Base-by-base conservation (phyloP, 2,329 filamentous ascomycete species). In the Ophiostoma ips region DNA sequence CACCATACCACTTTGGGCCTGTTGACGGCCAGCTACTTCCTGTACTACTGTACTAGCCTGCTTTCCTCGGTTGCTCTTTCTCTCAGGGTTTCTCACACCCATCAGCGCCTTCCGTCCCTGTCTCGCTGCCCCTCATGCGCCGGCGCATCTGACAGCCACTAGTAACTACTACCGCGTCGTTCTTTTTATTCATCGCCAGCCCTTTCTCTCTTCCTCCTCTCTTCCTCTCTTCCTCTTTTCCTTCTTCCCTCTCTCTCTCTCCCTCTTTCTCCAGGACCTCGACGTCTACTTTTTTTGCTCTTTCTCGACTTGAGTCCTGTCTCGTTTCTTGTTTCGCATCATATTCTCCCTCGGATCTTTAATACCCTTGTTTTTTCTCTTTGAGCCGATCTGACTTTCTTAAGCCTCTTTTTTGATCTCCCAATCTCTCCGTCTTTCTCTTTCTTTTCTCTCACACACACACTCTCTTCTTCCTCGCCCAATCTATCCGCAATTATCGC, bases 1-100 rank as follows among this genome's bases (percentile, higher is more conserved):
- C 54, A 54, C 52, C 44, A 52, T 24, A 35, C 50, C 37, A 38
- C 30, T 50, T 53, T 45, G 12, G 47, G 51, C 38, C 40, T 24
- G 30, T 28, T 28, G 8, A 28, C 24, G 21, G 21, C 40, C 40
- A 30, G 24, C 24, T 21, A 30, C 10, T 31, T 15, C 10, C 31
- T 40, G 31, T 16, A n/a, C 24, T 30, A 33, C 35, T n/a, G 34
- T 10, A 40, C 35, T 50, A 31, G 47, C 46, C 51, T 16, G 35
- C 36, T 50, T 28, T 43, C 36, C 36, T 8, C 34, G 21, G 35
- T 12, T 21, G 35, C 44, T 46, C 49, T 12, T 43, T 43, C 24
- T 30, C 15, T 43, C 24, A 28, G 10, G n/a, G 24, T 24, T 30
- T 43, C 16, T 43, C 15, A 15, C 24, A 12, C 21, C n/a, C 21